Evolutionary conservation across 1,284 basidiomycete genomes (phyloP).

Genomic region (Peniophora sp.): DNA sequence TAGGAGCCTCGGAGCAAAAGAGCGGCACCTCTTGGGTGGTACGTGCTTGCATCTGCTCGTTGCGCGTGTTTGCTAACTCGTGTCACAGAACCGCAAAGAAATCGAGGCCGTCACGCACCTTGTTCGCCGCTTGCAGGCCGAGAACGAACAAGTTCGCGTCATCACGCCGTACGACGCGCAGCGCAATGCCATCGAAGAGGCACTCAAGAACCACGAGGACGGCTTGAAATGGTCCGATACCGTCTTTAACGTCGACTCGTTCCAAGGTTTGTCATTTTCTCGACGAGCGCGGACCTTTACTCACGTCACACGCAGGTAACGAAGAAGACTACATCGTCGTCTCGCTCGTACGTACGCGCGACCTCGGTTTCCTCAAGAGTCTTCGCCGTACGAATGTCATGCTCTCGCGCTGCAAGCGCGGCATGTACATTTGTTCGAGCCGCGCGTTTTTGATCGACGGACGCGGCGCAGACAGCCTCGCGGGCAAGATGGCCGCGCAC

Average conservation of each 20-base stretch:
- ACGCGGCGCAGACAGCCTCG: slow-evolving; percentile 34
- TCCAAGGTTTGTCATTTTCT: slow-evolving; percentile 37
- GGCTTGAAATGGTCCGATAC: slow-evolving; percentile 48
- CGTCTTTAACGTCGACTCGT: slow-evolving; percentile 62
- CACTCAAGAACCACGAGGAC: slow-evolving; percentile 29
- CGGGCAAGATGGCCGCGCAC: slow-evolving; percentile 36
- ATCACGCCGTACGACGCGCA: slow-evolving; percentile 71
- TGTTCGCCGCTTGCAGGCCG: slow-evolving; percentile 26
- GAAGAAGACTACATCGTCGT: slow-evolving; percentile 51
- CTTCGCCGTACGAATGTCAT: slow-evolving; percentile 59
- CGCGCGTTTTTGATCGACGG: slow-evolving; percentile 45
- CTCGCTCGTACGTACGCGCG: slow-evolving; percentile 42
- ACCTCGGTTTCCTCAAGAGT: slow-evolving; percentile 40
- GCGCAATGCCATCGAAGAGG: slow-evolving; percentile 39
- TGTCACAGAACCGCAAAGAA: slow-evolving; percentile 19
- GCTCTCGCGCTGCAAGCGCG: slow-evolving; percentile 57
- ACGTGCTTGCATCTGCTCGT: slow-evolving; percentile 10
- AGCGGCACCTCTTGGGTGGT: slow-evolving; percentile 38
- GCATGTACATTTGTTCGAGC: slow-evolving; percentile 60
- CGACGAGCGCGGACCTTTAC: not conserved
- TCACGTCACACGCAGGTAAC: slow-evolving; percentile 22
- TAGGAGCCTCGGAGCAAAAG: slow-evolving; percentile 28
- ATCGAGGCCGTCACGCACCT: slow-evolving; percentile 15
- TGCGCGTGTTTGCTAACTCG: not conserved
- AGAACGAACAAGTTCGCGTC: slow-evolving; percentile 41